Evolutionary conservation across 768 basidiomycete genomes (phyloP).

Genomic region (Suillus sp.): DNA sequence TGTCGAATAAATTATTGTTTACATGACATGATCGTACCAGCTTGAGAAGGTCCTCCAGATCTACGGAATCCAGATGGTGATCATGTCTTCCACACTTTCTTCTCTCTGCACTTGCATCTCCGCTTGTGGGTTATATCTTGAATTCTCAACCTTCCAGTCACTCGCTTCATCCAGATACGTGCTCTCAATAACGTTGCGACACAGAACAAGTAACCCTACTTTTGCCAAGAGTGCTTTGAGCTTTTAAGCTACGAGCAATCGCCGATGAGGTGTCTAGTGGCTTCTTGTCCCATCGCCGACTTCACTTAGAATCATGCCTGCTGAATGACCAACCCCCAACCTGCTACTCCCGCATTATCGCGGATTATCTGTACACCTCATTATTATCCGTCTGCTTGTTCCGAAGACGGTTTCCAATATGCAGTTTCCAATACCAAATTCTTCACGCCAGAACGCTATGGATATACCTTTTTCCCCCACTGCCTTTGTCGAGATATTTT

Average conservation of each 20-base stretch:
- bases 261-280: too few relatives aligned
- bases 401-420: conserved; percentile 20
- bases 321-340: too few relatives aligned
- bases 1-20: too few relatives aligned
- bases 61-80: too few relatives aligned
- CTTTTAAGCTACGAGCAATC: too few relatives aligned
- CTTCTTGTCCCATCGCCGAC: too few relatives aligned
- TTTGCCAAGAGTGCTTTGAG: too few relatives aligned
- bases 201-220: too few relatives aligned
- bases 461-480: conserved; percentile 76
- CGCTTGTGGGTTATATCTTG: neutral
- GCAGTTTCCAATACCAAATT: conserved; percentile 27
- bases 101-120: neutral
- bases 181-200: neutral
- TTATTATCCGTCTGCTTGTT: conserved; percentile 35
- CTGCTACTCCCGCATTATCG: conserved; percentile 18
- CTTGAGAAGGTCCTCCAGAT: too few relatives aligned
- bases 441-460: conserved; percentile 71
- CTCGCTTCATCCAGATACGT: neutral
- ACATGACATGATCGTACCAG: too few relatives aligned
- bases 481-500: conserved; percentile 57
- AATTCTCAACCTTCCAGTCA: neutral
- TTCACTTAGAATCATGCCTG: too few relatives aligned
- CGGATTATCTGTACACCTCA: conserved; percentile 14
- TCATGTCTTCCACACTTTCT: too few relatives aligned